Evolutionary conservation across 805 yeast species (phyloP), one percentile per base, ranked within the genome.

Genomic region (Hanseniaspora vineae): DNA sequence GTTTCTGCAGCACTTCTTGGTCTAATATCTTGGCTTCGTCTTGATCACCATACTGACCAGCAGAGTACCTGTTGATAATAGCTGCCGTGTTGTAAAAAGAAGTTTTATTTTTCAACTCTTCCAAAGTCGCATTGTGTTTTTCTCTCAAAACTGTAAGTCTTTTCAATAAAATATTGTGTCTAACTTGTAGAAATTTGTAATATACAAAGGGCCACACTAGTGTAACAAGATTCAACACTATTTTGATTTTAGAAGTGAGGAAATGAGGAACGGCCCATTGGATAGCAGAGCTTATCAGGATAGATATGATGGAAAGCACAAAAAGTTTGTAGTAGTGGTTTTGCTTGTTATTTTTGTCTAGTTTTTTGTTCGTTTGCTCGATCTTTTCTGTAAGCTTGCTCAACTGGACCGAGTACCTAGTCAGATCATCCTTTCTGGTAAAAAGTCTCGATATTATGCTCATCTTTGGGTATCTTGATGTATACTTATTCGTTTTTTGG

Each of bases 51-150:
- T 73, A 76, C 39, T 67, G 72, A 14, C 82, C 85, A 37, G 65
- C 60, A 10, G 73, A 66, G 54, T 76, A 88, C 56, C 88, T 71
- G 46, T 73, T 75, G 42, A 89, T 66, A 43, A 89, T 69, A n/a
- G 82, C 78, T 61, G 78, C 80, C 1, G 96, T 84, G 13, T 80
- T 72, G 55, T 82, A 75, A 61, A 78, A 90, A 53, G 84, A 82
- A 14, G 95, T 84, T 57, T 77, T 71, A 49, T 73, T 69, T 62
- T 84, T 84, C 62, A 84, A 67, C 51, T 79, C 84, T 19, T 80
- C 83, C 44, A 84, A 71, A 58, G 79, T 78, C 23, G 63, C 62
- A 48, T 67, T 66, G 50, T 80, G 86, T 44, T 68, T 48, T n/a
- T 40, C 42, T 23, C 37, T 48, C 32, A 48, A 23, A 11, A 40